Evolutionary conservation across 345 rosid species (phyloP), one percentile per base, ranked within the genome.

Genomic region (Excoecaria agallocha): DNA sequence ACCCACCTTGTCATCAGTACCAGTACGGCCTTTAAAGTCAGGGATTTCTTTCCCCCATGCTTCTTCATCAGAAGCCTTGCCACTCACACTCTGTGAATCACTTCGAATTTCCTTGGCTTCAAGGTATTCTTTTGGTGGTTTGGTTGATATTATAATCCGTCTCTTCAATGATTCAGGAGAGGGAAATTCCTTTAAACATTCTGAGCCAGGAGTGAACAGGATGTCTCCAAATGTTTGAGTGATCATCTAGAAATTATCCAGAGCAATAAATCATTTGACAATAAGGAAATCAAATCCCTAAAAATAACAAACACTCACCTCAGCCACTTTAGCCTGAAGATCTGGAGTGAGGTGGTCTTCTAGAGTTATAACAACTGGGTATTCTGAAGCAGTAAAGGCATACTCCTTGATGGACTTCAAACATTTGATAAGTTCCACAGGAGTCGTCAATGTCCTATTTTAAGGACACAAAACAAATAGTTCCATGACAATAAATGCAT

Each of bases 291-390:
- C 20, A 68, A 62, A 77, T 73, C 64, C 39, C 35, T 35, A 25
- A 12, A 38, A 45, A 51, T n/a, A 49, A 2, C 16, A n/a, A 64
- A 55, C 17, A 57, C 79, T 67, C 64, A 89, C 99, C 91, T 88
- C 80, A 46, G 97, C 97, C 50, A 89, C 97, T 93, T 93, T 90
- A 49, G 93, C 89, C 78, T 90, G 98, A 69, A 93, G 97, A 63
- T 89, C 80, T 48, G 91, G 83, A 60, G 94, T 90, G 50, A 95
- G 96, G 75, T 95, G 99, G 85, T 95, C 99, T 87, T 95, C 99
- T 30, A 93, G 88, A 78, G 99, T 95, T 69, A 95, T 90, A 76
- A 93, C 85, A 70, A 95, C 94, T 5, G 98, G 97, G 77, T 87
- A 93, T 1, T 93, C 96, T 69, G 94, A 95, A 54, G 85, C 90